Evolutionary conservation across 805 yeast species (phyloP).

Genomic region (Starmera caribaea): DNA sequence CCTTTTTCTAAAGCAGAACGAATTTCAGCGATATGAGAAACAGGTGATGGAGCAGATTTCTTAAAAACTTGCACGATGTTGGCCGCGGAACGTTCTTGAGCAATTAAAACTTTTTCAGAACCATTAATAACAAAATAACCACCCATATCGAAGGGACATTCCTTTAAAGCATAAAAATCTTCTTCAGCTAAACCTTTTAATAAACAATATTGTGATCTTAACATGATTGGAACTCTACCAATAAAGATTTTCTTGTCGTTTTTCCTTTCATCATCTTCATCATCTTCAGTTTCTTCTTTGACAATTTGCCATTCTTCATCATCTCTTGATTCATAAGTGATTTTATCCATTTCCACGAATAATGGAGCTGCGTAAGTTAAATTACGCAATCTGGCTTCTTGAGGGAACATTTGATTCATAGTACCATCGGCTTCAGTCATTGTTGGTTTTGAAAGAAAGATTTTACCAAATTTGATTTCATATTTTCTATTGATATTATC

Average conservation of each 20-base stretch:
- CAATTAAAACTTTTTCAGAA: slow-evolving; percentile 95
- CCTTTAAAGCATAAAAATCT: slow-evolving; percentile 91
- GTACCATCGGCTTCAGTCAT: slow-evolving; percentile 99
- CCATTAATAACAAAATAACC: slow-evolving; percentile 98
- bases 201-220: slow-evolving; percentile 92
- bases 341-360: slow-evolving; percentile 91
- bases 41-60: slow-evolving; percentile 95
- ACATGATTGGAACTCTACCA: slow-evolving; percentile 97
- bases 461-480: slow-evolving; percentile 96
- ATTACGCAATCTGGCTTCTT: slow-evolving; percentile 94
- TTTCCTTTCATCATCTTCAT: slow-evolving; percentile 50
- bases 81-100: slow-evolving; percentile 98
- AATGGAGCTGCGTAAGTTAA: slow-evolving; percentile 93
- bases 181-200: slow-evolving; percentile 83
- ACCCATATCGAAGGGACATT: slow-evolving; percentile 99
- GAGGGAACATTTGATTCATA: slow-evolving; percentile 98
- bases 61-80: slow-evolving; percentile 97
- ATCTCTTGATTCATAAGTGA: slow-evolving; percentile 78
- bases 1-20: slow-evolving; percentile 97
- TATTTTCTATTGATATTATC: slow-evolving; percentile 89
- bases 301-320: slow-evolving; percentile 53
- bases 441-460: slow-evolving; percentile 91
- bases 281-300: slow-evolving; percentile 45
- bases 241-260: slow-evolving; percentile 77
- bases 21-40: slow-evolving; percentile 92